phyloP scores from a whole-genome alignment of 2,329 filamentous ascomycete species.

The Sclerotinia trifoliorum region DNA sequence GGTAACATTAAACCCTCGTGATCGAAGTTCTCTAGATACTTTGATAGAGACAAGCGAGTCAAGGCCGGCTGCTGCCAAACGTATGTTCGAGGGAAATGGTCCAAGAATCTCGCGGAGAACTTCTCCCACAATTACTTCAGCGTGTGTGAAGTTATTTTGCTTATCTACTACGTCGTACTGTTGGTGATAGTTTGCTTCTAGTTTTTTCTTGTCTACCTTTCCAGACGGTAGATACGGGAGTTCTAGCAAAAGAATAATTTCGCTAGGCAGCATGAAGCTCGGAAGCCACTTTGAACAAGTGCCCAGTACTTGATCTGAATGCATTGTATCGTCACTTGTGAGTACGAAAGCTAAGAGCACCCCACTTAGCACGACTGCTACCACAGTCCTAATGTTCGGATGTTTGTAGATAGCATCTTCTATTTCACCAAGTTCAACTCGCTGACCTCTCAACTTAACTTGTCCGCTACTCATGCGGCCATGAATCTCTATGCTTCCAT shows the following conservation, averaged over 20 bases:
- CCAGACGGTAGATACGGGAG: constrained; percentile 80
- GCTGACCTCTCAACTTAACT: constrained; percentile 81
- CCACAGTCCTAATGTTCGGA: constrained; percentile 60
- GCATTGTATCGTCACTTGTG: constrained; percentile 41
- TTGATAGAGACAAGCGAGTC: constrained; percentile 65
- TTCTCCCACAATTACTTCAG: constrained; percentile 27
- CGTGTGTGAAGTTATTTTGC: constrained; percentile 35
- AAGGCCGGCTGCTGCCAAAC: constrained; percentile 56
- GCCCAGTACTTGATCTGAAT: constrained; percentile 49
- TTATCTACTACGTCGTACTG: constrained; percentile 26
- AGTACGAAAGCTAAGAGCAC: constrained; percentile 68
- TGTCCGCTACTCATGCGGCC: constrained; percentile 79
- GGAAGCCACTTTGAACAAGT: constrained; percentile 75
- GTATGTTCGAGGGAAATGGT: constrained; percentile 37
- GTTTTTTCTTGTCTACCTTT: constrained; percentile 70
- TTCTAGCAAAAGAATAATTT: constrained; percentile 61
- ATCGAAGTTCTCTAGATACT: constrained; percentile 63
- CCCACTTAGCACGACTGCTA: constrained; percentile 65
- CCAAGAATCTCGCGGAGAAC: constrained; percentile 35
- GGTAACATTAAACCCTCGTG: constrained; percentile 52
- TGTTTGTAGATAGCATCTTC: constrained; percentile 67
- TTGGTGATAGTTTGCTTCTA: constrained; percentile 57
- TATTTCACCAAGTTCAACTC: constrained; percentile 76
- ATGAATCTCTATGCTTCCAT: constrained; percentile 77
- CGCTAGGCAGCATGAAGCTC: constrained; percentile 76